Evolutionary conservation across 148 eudicot species (phyloP).

Genomic region (Chenopodium suecicum): DNA sequence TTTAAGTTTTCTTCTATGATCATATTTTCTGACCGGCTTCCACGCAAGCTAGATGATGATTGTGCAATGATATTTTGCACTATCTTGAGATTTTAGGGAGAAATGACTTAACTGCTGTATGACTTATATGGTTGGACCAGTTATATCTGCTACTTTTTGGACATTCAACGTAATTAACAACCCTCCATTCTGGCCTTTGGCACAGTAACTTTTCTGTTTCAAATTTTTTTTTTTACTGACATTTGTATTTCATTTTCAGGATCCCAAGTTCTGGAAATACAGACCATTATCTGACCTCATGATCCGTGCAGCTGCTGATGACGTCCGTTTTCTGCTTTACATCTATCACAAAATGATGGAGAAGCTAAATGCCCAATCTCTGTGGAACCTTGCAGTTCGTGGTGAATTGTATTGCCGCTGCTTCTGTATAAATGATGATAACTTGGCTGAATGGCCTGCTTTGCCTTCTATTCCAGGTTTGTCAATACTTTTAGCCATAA

Average conservation of each 20-base stretch:
- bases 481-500: neutral
- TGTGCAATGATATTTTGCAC: neutral
- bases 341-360: slow-evolving; percentile 87
- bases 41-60: neutral
- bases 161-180: too few relatives aligned
- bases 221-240: neutral
- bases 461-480: slow-evolving; percentile 83
- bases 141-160: neutral
- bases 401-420: slow-evolving; percentile 92
- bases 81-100: neutral
- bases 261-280: slow-evolving; percentile 81
- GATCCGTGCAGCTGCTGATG: slow-evolving; percentile 94
- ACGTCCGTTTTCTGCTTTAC: slow-evolving; percentile 84
- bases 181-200: neutral
- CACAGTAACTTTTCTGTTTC: neutral
- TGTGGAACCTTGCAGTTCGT: slow-evolving; percentile 86
- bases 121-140: neutral
- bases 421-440: slow-evolving; percentile 61
- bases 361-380: slow-evolving; percentile 60
- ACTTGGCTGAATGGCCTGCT: slow-evolving; percentile 80
- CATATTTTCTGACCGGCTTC: neutral
- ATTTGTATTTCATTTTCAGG: slow-evolving; percentile 42
- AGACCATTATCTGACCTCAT: slow-evolving; percentile 84
- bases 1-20: neutral
- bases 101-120: neutral